phyloP scores from a whole-genome alignment of 2,329 filamentous ascomycete genomes.

The Akanthomyces muscarius region DNA sequence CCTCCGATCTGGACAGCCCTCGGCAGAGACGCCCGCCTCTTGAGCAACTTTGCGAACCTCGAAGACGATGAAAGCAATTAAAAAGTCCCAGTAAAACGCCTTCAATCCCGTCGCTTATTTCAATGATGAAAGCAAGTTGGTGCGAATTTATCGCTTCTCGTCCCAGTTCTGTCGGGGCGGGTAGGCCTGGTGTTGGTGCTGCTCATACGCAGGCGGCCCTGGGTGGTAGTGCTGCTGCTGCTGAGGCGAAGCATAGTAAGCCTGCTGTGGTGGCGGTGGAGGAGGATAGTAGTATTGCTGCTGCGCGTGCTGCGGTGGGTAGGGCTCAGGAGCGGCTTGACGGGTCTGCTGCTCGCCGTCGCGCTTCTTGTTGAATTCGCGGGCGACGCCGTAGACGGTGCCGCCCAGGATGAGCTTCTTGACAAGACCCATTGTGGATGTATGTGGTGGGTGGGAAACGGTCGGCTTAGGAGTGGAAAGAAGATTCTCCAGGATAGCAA shows the following conservation, averaged over 20 bases:
- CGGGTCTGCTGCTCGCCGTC: slow-evolving; percentile 20
- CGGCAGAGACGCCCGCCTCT: background rate
- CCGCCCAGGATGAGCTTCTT: slow-evolving; percentile 22
- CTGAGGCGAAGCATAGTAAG: background rate
- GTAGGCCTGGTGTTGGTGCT: background rate
- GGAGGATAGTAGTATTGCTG: background rate
- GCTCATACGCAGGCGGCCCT: slow-evolving; percentile 4
- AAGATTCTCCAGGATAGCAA: background rate
- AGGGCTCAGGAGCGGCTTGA: background rate
- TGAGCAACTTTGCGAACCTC: background rate
- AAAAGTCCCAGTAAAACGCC: background rate
- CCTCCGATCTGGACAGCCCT: background rate
- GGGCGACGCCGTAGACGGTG: slow-evolving; percentile 27
- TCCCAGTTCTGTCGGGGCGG: background rate
- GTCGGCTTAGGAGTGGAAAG: background rate
- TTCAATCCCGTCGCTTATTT: background rate
- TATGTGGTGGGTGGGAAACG: background rate
- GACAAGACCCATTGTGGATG: slow-evolving; percentile 15
- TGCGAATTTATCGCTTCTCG: background rate
- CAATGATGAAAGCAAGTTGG: background rate
- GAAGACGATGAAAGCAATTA: background rate
- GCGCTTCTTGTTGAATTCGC: slow-evolving; percentile 25
- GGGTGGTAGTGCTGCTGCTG: background rate
- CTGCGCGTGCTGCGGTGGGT: background rate
- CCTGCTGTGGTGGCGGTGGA: background rate